Percentiles rank a stretch among this genome's conserved stretches.
Evolutionary conservation across 2,329 filamentous ascomycete genomes (phyloP).

Genomic region (Pseudovirgaria hyperparasitica): DNA sequence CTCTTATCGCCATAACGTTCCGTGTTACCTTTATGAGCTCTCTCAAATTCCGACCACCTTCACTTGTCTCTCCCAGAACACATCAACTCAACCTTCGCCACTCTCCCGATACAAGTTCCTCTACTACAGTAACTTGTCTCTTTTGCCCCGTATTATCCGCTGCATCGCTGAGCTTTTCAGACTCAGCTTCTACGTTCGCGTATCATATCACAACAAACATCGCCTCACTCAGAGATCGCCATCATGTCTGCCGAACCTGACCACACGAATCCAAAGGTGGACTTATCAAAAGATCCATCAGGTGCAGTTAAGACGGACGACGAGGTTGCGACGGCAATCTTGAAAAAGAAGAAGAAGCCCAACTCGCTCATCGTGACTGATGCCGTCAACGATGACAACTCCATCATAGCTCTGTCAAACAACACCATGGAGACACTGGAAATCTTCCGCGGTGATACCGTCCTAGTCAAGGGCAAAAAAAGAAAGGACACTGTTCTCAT

Average conservation of each 20-base stretch:
- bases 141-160: too few species aligned
- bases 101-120: too few species aligned
- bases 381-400: conserved; percentile 99
- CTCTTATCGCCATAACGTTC: too few species aligned
- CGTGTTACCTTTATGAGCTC: too few species aligned
- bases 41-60: too few species aligned
- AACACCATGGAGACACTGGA: conserved; percentile 98
- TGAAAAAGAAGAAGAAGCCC: conserved; percentile 99
- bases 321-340: conserved; percentile 86
- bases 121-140: too few species aligned
- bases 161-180: too few species aligned
- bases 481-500: conserved; percentile 97
- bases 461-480: conserved; percentile 98
- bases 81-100: too few species aligned
- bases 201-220: too few species aligned
- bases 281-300: neutral
- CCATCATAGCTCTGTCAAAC: conserved; percentile 94
- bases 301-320: too few species aligned
- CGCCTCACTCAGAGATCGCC: conserved; percentile 4
- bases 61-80: too few species aligned
- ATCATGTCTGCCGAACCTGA: conserved; percentile 30
- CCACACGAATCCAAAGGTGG: conserved; percentile 13
- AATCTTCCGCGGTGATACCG: conserved; percentile 97
- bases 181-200: too few species aligned
- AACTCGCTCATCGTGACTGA: conserved; percentile 98